Conservation (phyloP, 139 green algal genomes). For the Desmodesmus armatus region DNA sequence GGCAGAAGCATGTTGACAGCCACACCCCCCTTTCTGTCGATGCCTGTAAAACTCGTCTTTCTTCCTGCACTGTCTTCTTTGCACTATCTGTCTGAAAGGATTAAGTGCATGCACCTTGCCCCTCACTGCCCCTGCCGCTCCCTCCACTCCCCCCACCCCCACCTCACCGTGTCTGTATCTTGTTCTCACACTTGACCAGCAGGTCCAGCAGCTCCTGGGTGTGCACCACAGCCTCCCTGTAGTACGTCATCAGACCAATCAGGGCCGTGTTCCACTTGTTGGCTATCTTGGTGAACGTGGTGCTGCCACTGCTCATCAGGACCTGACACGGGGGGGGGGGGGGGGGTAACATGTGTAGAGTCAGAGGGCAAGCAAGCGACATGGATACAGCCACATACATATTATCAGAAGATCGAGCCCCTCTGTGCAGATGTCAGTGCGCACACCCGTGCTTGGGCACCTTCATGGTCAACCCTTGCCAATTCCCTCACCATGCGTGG, state of each 20-base stretch:
- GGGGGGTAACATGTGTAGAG: neutral
- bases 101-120: no score
- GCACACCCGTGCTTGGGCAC: no score
- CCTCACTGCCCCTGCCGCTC: no score
- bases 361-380: neutral
- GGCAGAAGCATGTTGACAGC: no score
- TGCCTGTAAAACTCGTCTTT: no score
- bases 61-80: no score
- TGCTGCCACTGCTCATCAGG: slow-evolving; percentile 97
- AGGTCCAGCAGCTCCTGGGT: slow-evolving; percentile 99
- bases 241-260: slow-evolving; percentile 99
- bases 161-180: slow-evolving; percentile 95
- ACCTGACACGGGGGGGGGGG: slow-evolving; percentile 60
- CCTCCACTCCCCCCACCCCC: neutral
- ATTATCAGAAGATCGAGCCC: neutral
- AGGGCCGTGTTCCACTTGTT: slow-evolving; percentile 99
- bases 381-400: neutral
- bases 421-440: no score
- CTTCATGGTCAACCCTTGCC: no score
- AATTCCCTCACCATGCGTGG: no score
- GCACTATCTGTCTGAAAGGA: no score
- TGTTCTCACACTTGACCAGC: slow-evolving; percentile 99
- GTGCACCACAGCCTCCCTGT: slow-evolving; percentile 89
- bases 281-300: slow-evolving; percentile 99
- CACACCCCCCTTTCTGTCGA: no score